Base-by-base conservation (phyloP, 2,329 filamentous ascomycete genomes). In the Fulvia fulva region DNA sequence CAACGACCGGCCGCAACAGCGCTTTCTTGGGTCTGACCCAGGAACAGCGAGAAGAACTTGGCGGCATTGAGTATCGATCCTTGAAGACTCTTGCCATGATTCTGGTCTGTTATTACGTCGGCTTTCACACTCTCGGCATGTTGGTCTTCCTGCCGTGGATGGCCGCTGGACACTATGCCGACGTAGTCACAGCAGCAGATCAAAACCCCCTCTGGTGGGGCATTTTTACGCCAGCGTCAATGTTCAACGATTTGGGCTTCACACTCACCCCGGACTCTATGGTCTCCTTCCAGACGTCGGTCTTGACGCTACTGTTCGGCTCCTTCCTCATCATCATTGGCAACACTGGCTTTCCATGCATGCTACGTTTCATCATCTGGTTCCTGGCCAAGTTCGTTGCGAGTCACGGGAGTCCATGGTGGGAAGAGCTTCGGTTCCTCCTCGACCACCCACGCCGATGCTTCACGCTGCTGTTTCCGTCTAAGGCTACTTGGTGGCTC, bases 351-450 rank as follows among this genome's bases (percentile, higher is more conserved):
- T 97, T 97, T 67, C 94, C 93, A 0, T 90, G 94, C 69, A 92
- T 97, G 88, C 83, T 97, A 23, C 88, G 94, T 7, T 89, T 97
- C 68, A 84, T 94, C 62, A 97, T 99, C 60, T 99, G 94, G 93
- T 67, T 87, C 0, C 70, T 83, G 32, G 90, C 90, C 12, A 84
- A 87, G 56, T 64, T 89, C 50, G 82, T 87, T 0, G 21, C 53
- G n/a, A 86, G 89, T 3, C 76, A 75, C 25, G 82, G 79, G 6
- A 89, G 86, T 25, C 87, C 87, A 1, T 73, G 95, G 0, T 96
- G 90, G 85, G 93, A 99, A 73, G 93, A 97, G 72, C 78, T 97
- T 11, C 84, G 85, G 37, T 99, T 99, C 68, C 78, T 99, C 21
- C 83, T 99, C 1, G 93, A 97, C 68, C 94, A 99, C 67, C 94